Evolutionary conservation across 2,329 filamentous ascomycete species (phyloP), one percentile per base, ranked within the genome.

Genomic region (Dothistroma pini): DNA sequence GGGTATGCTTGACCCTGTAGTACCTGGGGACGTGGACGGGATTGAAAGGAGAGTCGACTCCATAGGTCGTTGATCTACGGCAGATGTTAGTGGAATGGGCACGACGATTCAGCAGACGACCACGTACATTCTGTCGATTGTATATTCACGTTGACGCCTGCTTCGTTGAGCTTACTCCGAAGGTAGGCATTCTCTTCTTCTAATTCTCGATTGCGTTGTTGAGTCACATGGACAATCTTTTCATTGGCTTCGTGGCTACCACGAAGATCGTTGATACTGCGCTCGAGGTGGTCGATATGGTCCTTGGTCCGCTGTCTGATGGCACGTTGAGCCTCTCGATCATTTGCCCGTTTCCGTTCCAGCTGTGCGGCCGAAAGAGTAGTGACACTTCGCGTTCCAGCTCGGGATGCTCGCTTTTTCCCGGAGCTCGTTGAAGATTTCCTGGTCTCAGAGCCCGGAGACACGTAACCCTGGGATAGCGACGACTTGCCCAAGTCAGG

Each of bases 291-390:
- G 64, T 85, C 83, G 62, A 85, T 85, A 70, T 84, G 83, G 65
- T 84, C 82, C 65, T 83, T 85, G 48, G 82, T 85, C 62, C 83
- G 75, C 69, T 84, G 81, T 32, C 83, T 80, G 65, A 85, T 86
- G 54, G 82, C 83, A 65, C 83, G 78, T 69, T 86, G 83, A 57
- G 83, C 83, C 72, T 86, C 83, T 63, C 83, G 78, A 70, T 86
- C 83, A 71, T 85, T 85, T 63, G 83, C 83, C 61, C 83, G 77
- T 71, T 86, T 86, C 55, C 83, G 76, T 67, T 85, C 83, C 54
- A 86, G 75, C 68, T 85, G 83, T 60, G 83, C 83, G 34, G 81
- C 78, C 16, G 83, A 84, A 58, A 86, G 75, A 10, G 81, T 82
- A 41, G 80, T 81, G 48, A 85, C 83, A 70, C 82, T 85, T 61